Percentiles rank a stretch among this genome's conserved stretches.
Conservation (phyloP, 1,139 yeast species). For the Debaryomycetaceae sp. region DNA sequence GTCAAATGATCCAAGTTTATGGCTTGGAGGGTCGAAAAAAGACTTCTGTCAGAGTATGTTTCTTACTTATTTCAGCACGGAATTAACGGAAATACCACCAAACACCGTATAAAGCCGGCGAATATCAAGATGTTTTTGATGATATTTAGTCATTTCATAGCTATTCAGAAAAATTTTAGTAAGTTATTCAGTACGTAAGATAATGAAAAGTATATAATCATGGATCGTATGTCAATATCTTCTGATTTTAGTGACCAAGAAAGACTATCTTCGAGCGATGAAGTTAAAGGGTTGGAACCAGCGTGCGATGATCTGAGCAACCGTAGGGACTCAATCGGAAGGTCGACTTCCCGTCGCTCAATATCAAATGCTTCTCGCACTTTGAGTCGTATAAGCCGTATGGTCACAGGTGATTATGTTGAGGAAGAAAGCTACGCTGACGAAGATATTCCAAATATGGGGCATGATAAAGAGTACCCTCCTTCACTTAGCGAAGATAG, state of each 20-base stretch:
- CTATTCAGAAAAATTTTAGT: too few relatives aligned
- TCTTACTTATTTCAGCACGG: too few relatives aligned
- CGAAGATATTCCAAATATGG: conserved; percentile 28
- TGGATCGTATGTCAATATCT: background rate
- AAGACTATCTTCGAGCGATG: background rate
- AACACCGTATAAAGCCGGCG: too few relatives aligned
- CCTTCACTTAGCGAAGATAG: conserved; percentile 32
- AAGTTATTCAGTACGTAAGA: too few relatives aligned
- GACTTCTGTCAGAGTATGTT: too few relatives aligned
- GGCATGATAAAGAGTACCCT: conserved; percentile 37
- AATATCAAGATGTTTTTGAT: too few relatives aligned
- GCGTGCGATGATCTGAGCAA: background rate
- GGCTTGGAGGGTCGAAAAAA: too few relatives aligned
- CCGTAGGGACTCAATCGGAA: background rate
- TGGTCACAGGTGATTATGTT: background rate
- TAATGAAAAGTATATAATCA: too few relatives aligned
- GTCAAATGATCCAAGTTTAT: too few relatives aligned
- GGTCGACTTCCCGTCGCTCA: too few relatives aligned
- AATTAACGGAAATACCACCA: too few relatives aligned
- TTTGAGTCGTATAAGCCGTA: background rate
- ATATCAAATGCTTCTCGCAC: background rate
- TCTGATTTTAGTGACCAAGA: background rate
- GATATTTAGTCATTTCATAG: too few relatives aligned
- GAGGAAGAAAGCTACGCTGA: background rate
- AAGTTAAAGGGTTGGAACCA: background rate